Base-by-base conservation (phyloP, 2,329 filamentous ascomycete genomes). In the Didymella arachidicola region DNA sequence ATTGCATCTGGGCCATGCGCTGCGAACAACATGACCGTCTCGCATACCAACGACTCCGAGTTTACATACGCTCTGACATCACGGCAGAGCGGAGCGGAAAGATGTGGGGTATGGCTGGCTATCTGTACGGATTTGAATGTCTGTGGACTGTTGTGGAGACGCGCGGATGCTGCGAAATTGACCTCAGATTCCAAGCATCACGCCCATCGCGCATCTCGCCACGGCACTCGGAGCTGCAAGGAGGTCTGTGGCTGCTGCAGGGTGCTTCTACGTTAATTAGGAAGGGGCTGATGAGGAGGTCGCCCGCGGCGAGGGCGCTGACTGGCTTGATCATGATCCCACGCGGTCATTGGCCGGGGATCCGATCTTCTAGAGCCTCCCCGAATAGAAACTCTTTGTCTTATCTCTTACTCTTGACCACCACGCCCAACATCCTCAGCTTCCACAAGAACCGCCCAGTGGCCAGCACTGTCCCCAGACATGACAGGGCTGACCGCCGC, bases 401-500 rank as follows among this genome's bases (percentile, higher is more conserved):
- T 70, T 71, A 70, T 71, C 69, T 68, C 55, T 67, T 68, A 64
- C 68, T 66, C 59, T 47, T 45, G 59, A 64, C 61, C 62, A 57
- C 53, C 58, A 60, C 54, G 51, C 53, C 53, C 47, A 53, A 54
- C 57, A 48, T 50, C 47, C 60, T 61, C 66, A 69, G 61, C 63
- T 63, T 61, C 44, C 60, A 56, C 27, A 58, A 60, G 59, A 55
- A 53, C 57, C 65, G 61, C 52, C 63, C 55, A 58, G 53, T 54
- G 54, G 60, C 63, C 62, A 64, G 58, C 60, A 56, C 57, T 44
- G 44, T 61, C 59, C 62, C 61, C 61, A 60, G 54, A 42, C 53
- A 69, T 68, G 62, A 63, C 66, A 67, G 64, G 67, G 61, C 64
- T 69, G 65, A 49, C 66, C 67, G 59, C 63, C 64, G 68, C 71